These are phyloP conservation scores for Fusarium napiforme DNA, from an alignment of 2,329 filamentous ascomycete genomes.

Conservation along the genomic window DNA sequence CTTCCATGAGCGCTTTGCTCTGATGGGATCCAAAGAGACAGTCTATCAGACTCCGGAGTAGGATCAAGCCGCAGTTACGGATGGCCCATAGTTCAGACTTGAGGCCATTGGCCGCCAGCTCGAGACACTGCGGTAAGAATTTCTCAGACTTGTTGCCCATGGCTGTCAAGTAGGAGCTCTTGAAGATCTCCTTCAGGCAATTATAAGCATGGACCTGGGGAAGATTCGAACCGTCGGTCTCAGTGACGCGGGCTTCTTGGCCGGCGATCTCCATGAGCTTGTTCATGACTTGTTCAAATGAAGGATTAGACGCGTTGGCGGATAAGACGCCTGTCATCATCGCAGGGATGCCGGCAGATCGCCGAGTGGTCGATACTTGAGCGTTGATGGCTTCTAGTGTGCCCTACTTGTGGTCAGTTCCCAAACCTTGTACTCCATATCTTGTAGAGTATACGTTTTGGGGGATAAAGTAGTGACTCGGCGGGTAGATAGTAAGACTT, in stretches of 20 bases:
- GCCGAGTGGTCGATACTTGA: slow-evolving; percentile 83
- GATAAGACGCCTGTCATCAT: slow-evolving; percentile 84
- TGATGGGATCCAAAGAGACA: slow-evolving; percentile 80
- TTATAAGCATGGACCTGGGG: slow-evolving; percentile 96
- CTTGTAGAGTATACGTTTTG: not conserved
- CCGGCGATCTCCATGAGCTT: slow-evolving; percentile 70
- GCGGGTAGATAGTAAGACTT: slow-evolving; percentile 22
- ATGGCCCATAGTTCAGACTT: slow-evolving; percentile 91
- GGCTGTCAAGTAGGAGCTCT: slow-evolving; percentile 78
- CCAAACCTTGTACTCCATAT: not conserved
- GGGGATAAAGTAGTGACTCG: no score
- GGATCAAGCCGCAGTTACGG: slow-evolving; percentile 89
- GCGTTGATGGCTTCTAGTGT: slow-evolving; percentile 76
- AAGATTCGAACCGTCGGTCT: slow-evolving; percentile 73
- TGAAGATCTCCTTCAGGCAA: slow-evolving; percentile 91
- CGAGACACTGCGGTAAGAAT: slow-evolving; percentile 78
- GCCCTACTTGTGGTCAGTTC: slow-evolving; percentile 54
- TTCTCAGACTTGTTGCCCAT: slow-evolving; percentile 78
- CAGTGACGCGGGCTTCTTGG: slow-evolving; percentile 61
- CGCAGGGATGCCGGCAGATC: slow-evolving; percentile 91
- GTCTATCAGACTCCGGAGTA: slow-evolving; percentile 87
- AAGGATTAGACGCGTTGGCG: slow-evolving; percentile 67
- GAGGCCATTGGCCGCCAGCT: slow-evolving; percentile 82
- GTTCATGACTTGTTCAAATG: slow-evolving; percentile 72
- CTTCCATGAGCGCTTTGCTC: slow-evolving; percentile 71